Conservation (phyloP, 768 basidiomycete genomes). For the Pluteus cervinus region DNA sequence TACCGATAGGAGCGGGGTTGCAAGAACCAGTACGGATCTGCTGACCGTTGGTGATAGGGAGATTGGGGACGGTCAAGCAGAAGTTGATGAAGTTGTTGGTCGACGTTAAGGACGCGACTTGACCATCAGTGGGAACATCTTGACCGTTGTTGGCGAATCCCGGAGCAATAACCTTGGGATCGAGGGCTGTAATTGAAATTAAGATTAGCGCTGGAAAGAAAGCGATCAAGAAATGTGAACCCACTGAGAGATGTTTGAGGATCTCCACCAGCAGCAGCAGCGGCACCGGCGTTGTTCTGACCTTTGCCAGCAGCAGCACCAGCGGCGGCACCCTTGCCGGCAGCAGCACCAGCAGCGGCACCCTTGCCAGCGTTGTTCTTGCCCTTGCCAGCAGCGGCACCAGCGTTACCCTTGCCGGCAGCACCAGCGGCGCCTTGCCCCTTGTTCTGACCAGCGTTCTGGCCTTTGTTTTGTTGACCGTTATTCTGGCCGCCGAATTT, state of each 20-base stretch:
- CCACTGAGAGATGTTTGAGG: constrained; percentile 40
- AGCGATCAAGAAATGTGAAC: constrained; percentile 4
- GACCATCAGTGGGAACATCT: constrained; percentile 32
- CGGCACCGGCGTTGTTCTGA: constrained; percentile 12
- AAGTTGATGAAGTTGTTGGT: constrained; percentile 57
- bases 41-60: constrained; percentile 47
- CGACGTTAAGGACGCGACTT: constrained; percentile 44
- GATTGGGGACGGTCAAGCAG: constrained; percentile 33
- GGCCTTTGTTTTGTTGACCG: no score
- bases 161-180: constrained; percentile 41
- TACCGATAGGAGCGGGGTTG: constrained; percentile 50
- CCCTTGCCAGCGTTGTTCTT: constrained; percentile 13
- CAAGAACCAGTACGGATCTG: constrained; percentile 44
- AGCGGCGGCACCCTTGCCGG: constrained; percentile 12
- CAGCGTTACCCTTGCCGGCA: no score
- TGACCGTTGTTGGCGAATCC: constrained; percentile 48
- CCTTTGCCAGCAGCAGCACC: constrained; percentile 9
- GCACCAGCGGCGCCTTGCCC: no score
- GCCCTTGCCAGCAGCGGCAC: not conserved
- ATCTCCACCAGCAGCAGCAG: constrained; percentile 15
- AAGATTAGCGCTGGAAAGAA: not conserved
- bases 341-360: constrained; percentile 9
- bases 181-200: constrained; percentile 35
- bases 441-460: no score
- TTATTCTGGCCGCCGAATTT: no score